A percentile compares a stretch with the other conserved stretches of the same genome.
These are phyloP conservation scores for Leccinum imitatum DNA, from an alignment of 768 basidiomycete species.

Conservation along the genomic window DNA sequence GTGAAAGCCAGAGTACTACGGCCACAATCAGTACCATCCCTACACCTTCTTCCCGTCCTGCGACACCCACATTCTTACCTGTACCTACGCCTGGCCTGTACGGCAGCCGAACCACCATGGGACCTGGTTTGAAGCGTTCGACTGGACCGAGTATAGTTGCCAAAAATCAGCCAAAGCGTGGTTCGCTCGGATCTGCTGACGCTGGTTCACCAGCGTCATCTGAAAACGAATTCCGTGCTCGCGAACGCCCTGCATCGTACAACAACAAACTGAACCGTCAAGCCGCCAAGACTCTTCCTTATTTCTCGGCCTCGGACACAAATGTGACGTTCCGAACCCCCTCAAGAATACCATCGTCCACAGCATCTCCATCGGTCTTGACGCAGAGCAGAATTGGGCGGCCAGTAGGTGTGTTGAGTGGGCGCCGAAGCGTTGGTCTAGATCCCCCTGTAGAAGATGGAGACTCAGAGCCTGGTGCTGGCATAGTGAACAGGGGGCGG, in stretches of 20 bases:
- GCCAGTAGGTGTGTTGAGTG: constrained; percentile 38
- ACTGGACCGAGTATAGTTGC: constrained; percentile 45
- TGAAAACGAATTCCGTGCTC: constrained; percentile 25
- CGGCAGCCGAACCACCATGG: constrained; percentile 34
- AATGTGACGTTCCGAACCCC: constrained; percentile 50
- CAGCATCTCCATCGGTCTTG: constrained; percentile 31
- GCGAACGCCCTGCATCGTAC: constrained; percentile 30
- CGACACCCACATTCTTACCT: constrained; percentile 78
- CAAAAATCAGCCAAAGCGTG: constrained; percentile 52
- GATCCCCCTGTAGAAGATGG: constrained; percentile 27
- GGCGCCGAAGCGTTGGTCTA: constrained; percentile 43
- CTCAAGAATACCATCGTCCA: constrained; percentile 41
- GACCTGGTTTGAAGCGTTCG: constrained; percentile 58
- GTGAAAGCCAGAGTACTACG: constrained; percentile 53
- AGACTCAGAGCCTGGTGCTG: constrained; percentile 17
- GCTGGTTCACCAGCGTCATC: constrained; percentile 31
- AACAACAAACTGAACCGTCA: constrained; percentile 24
- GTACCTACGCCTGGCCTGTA: constrained; percentile 56
- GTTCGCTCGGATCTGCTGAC: constrained; percentile 56
- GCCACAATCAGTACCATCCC: constrained; percentile 62
- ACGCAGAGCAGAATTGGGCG: constrained; percentile 49
- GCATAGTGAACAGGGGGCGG: constrained; percentile 27
- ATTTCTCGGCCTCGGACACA: constrained; percentile 40
- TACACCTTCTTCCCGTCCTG: constrained; percentile 66
- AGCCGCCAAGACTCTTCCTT: constrained; percentile 39